Percentiles rank a stretch among this genome's conserved stretches.
Conservation (phyloP, 352 stramenopile species). For the Globisporangium orthogonon region DNA sequence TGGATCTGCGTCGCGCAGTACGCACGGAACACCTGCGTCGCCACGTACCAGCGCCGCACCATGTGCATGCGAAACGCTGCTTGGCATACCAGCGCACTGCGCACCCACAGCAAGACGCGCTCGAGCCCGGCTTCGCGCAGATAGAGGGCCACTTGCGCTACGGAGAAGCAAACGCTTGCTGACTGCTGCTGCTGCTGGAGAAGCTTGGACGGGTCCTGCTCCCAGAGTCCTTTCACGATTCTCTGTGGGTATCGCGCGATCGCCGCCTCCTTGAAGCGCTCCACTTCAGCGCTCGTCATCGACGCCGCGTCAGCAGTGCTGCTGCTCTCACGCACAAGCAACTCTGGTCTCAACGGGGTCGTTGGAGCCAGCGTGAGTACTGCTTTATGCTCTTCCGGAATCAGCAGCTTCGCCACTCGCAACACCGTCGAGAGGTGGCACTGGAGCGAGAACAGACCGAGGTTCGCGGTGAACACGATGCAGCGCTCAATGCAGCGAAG, state of each 20-base stretch:
- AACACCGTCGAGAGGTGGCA: constrained; percentile 39
- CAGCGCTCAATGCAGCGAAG: constrained; percentile 42
- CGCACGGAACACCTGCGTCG: constrained; percentile 27
- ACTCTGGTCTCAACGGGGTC: constrained; percentile 6
- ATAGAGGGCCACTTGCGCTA: constrained; percentile 58
- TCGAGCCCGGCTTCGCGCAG: constrained; percentile 56
- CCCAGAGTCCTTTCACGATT: constrained; percentile 56
- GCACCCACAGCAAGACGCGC: constrained; percentile 46
- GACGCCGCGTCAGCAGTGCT: too few species aligned
- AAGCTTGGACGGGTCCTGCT: constrained; percentile 23
- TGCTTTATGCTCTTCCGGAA: background rate
- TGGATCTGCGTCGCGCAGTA: constrained; percentile 41
- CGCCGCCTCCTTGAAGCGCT: constrained; percentile 17
- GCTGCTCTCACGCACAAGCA: background rate
- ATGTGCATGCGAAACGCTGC: constrained; percentile 53
- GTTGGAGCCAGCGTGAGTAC: constrained; percentile 13
- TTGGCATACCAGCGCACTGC: constrained; percentile 39
- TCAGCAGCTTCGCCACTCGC: constrained; percentile 4
- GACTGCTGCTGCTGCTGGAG: background rate
- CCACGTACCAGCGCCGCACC: constrained; percentile 43
- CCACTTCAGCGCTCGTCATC: constrained; percentile 5
- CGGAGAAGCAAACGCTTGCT: constrained; percentile 23
- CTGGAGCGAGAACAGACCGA: constrained; percentile 40
- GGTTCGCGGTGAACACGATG: constrained; percentile 54
- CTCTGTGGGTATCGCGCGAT: constrained; percentile 30